Conservation (phyloP, 345 rosid genomes). For the Gossypium herbaceum region DNA sequence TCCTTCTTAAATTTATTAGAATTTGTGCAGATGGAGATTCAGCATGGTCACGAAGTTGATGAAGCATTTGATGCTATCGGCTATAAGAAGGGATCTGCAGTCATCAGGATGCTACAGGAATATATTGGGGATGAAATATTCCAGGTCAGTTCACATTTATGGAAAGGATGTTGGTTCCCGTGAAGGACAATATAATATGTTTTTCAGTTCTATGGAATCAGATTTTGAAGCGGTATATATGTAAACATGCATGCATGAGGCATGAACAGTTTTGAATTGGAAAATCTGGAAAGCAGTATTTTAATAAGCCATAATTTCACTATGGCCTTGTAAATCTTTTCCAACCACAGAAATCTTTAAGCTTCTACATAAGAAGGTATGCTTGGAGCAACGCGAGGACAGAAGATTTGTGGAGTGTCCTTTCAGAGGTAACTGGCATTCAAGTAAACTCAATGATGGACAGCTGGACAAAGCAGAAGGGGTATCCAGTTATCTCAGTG, state of each 20-base stretch:
- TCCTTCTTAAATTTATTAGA: background rate
- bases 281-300: background rate
- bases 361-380: conserved; percentile 66
- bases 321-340: background rate
- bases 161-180: background rate
- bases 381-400: conserved; percentile 86
- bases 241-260: background rate
- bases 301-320: background rate
- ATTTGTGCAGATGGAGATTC: conserved; percentile 60
- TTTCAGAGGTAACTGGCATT: conserved; percentile 75
- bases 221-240: background rate
- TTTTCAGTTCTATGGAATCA: background rate
- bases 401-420: conserved; percentile 84
- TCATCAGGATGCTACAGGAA: conserved; percentile 89
- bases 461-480: conserved; percentile 85
- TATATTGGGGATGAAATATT: conserved; percentile 84
- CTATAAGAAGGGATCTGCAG: conserved; percentile 88
- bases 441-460: conserved; percentile 88
- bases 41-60: conserved; percentile 78
- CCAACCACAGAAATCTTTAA: conserved; percentile 65
- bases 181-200: background rate
- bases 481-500: conserved; percentile 85
- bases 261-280: background rate
- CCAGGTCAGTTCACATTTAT: conserved; percentile 50
- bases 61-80: conserved; percentile 95